Conservation (phyloP, 1,284 basidiomycete genomes). For the Neonothopanus nambi region DNA sequence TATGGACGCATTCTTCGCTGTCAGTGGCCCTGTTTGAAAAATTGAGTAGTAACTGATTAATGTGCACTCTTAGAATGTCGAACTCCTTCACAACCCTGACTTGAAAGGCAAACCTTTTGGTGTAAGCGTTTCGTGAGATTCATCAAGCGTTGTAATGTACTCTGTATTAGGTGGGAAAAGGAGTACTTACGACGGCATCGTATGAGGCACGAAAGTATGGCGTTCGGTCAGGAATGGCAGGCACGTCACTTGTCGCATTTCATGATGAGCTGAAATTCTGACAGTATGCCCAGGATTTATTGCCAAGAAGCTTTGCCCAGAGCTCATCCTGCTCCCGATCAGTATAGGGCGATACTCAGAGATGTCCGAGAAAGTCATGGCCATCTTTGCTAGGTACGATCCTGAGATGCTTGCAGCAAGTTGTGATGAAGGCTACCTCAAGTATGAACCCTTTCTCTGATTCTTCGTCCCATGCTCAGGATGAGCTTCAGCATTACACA, state of each 20-base stretch:
- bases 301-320: conserved; percentile 91
- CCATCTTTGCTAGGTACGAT: conserved; percentile 76
- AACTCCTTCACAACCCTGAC: conserved; percentile 77
- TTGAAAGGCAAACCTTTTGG: conserved; percentile 87
- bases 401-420: conserved; percentile 78
- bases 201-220: conserved; percentile 92
- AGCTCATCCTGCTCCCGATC: conserved; percentile 75
- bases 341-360: conserved; percentile 71
- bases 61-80: conserved; percentile 49
- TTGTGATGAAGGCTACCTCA: conserved; percentile 88
- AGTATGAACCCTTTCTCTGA: conserved; percentile 48
- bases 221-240: conserved; percentile 86
- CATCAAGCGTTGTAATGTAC: conserved; percentile 3
- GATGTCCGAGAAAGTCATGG: conserved; percentile 70
- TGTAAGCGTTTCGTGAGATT: conserved; percentile 55
- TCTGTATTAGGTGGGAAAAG: conserved; percentile 60
- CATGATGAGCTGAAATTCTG: background rate
- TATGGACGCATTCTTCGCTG: conserved; percentile 73
- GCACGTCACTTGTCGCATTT: conserved; percentile 37
- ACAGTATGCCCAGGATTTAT: conserved; percentile 63
- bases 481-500: conserved; percentile 61
- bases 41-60: background rate
- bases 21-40: conserved; percentile 21
- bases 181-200: conserved; percentile 84
- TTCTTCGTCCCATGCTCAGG: background rate